Conservation (phyloP, 2,329 filamentous ascomycete species). For the Pseudopithomyces maydicus region DNA sequence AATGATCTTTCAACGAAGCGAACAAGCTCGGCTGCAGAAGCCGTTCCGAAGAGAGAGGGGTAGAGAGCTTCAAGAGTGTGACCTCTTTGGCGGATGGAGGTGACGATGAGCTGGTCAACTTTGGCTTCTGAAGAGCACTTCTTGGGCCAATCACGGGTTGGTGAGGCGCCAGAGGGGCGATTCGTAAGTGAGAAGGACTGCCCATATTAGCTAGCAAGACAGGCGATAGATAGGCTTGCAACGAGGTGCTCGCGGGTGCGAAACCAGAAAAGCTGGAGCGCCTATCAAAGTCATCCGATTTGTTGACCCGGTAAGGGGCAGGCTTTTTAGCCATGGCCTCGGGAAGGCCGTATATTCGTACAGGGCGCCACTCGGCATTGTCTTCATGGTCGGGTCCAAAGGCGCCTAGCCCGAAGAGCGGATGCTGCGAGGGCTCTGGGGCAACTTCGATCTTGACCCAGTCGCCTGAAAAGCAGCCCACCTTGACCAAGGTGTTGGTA, state of each 20-base stretch:
- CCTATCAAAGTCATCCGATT: constrained; percentile 42
- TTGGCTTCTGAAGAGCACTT: constrained; percentile 49
- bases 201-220: constrained; percentile 86
- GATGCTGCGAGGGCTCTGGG: constrained; percentile 72
- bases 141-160: constrained; percentile 44
- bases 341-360: constrained; percentile 85
- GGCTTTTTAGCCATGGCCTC: constrained; percentile 66
- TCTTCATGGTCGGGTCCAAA: constrained; percentile 69
- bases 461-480: constrained; percentile 96
- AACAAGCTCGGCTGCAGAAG: constrained; percentile 85
- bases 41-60: constrained; percentile 84
- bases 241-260: constrained; percentile 26
- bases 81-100: constrained; percentile 76
- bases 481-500: constrained; percentile 79
- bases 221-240: constrained; percentile 75
- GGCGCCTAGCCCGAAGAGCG: constrained; percentile 70
- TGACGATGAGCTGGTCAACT: constrained; percentile 50
- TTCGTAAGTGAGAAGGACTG: constrained; percentile 75
- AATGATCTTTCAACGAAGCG: constrained; percentile 84
- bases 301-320: constrained; percentile 61
- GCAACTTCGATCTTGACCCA: constrained; percentile 87
- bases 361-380: constrained; percentile 73
- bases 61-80: constrained; percentile 85
- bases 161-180: constrained; percentile 69
- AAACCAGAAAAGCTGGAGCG: constrained; percentile 57